phyloP scores from a whole-genome alignment of 2,329 filamentous ascomycete genomes.

The Westerdykella aurantiaca region DNA sequence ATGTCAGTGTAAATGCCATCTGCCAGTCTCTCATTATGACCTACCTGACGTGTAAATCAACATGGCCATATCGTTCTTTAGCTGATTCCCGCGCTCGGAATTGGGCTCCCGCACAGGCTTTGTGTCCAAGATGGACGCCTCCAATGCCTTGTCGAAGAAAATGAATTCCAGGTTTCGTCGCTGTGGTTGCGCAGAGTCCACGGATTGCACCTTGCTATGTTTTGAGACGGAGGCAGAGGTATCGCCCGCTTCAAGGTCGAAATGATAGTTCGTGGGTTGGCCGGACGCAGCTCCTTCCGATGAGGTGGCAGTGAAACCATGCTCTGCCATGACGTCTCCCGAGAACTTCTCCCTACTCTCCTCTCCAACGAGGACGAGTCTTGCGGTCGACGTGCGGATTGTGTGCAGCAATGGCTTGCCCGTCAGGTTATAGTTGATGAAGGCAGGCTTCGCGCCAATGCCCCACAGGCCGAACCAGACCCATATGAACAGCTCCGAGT shows the following conservation, averaged over 20 bases:
- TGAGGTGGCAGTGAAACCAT: constrained; percentile 18
- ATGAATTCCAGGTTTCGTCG: constrained; percentile 24
- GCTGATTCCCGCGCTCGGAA: constrained; percentile 20
- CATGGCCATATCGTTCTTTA: constrained; percentile 26
- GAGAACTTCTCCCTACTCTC: constrained; percentile 34
- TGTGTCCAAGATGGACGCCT: constrained; percentile 22
- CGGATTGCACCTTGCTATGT: constrained; percentile 7
- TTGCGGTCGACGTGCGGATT: constrained; percentile 52
- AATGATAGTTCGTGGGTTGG: constrained; percentile 18
- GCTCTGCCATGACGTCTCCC: constrained; percentile 22
- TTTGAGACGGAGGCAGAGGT: constrained; percentile 14
- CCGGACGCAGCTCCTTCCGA: constrained; percentile 1
- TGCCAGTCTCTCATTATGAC: too few relatives aligned
- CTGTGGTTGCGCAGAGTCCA: constrained; percentile 7
- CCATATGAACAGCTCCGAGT: constrained; percentile 34
- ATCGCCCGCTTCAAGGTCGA: constrained; percentile 17
- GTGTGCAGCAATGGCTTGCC: constrained; percentile 44
- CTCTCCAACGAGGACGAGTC: constrained; percentile 55
- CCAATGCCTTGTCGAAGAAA: constrained; percentile 26
- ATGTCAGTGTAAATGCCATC: too few relatives aligned
- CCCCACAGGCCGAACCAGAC: constrained; percentile 36
- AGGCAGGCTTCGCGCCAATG: constrained; percentile 35
- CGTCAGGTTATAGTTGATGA: constrained; percentile 37
- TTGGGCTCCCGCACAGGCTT: constrained; percentile 27
- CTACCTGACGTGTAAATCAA: constrained; percentile 35